Evolutionary conservation across 116 monocot species (phyloP).

Genomic region (Cymodocea nodosa): DNA sequence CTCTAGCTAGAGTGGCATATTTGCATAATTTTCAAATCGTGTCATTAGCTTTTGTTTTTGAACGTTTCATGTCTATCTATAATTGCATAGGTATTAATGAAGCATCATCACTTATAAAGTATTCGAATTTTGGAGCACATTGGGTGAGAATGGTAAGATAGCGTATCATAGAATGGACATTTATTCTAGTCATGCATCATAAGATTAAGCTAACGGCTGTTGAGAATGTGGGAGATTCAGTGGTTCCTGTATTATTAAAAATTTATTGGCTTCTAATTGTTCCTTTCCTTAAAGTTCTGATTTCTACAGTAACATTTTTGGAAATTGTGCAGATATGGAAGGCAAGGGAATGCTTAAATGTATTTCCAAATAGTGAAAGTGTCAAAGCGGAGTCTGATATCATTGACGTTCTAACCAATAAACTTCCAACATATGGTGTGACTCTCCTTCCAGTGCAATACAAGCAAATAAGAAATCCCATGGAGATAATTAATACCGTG

Average conservation of each 20-base stretch:
- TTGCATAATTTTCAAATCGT: too few species aligned
- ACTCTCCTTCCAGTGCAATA: slow-evolving; percentile 89
- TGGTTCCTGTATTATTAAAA: too few species aligned
- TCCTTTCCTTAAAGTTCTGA: background rate
- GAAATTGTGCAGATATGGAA: slow-evolving; percentile 69
- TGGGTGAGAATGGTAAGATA: too few species aligned
- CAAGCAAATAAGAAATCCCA: slow-evolving; percentile 77
- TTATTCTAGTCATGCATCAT: too few species aligned
- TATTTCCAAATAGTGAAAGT: slow-evolving; percentile 62
- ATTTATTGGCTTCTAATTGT: background rate
- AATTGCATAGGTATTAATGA: background rate
- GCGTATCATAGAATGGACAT: too few species aligned
- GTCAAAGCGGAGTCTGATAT: slow-evolving; percentile 69
- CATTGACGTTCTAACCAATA: slow-evolving; percentile 72
- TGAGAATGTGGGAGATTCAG: too few species aligned
- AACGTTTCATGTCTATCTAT: background rate
- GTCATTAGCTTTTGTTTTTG: too few species aligned
- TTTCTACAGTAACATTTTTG: background rate
- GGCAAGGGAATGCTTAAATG: slow-evolving; percentile 78
- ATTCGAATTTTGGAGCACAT: too few species aligned
- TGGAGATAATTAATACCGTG: slow-evolving; percentile 75
- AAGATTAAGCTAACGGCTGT: too few species aligned
- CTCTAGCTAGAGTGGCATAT: too few species aligned
- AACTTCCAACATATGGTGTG: slow-evolving; percentile 81
- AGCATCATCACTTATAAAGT: too few species aligned